Percentiles rank a stretch among this genome's conserved stretches.
Evolutionary conservation across 2,329 filamentous ascomycete species (phyloP).

Genomic region (Fusarium nanum): DNA sequence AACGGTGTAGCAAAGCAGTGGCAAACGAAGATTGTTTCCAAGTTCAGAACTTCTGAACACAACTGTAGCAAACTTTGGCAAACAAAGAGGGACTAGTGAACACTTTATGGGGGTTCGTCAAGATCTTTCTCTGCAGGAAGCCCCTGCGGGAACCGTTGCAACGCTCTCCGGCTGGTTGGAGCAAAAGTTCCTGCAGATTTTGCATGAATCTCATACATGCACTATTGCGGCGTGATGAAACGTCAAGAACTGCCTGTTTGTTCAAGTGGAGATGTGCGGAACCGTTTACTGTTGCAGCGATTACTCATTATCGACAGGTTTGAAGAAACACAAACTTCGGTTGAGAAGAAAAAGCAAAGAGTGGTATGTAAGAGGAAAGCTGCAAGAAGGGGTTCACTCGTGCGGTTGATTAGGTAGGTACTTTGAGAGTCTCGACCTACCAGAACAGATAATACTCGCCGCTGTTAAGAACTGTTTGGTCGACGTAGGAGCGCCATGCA

Average conservation of each 20-base stretch:
- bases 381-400: too few species aligned
- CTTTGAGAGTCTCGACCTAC: not conserved
- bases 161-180: too few species aligned
- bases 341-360: not conserved
- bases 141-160: not conserved
- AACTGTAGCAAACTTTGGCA: not conserved
- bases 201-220: not conserved
- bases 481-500: not conserved
- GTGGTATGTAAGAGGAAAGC: too few species aligned
- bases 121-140: not conserved
- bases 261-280: not conserved
- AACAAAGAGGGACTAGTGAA: not conserved
- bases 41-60: not conserved
- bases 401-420: too few species aligned
- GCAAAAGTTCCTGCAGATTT: not conserved
- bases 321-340: too few species aligned
- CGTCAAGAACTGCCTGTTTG: not conserved
- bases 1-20: not conserved
- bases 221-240: constrained; percentile 11
- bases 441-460: not conserved
- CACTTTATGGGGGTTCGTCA: not conserved
- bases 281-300: not conserved
- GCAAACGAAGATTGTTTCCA: not conserved
- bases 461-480: not conserved
- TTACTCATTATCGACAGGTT: not conserved